phyloP scores from a whole-genome alignment of 495 filamentous ascomycete species.

The Penicillium antarcticum region DNA sequence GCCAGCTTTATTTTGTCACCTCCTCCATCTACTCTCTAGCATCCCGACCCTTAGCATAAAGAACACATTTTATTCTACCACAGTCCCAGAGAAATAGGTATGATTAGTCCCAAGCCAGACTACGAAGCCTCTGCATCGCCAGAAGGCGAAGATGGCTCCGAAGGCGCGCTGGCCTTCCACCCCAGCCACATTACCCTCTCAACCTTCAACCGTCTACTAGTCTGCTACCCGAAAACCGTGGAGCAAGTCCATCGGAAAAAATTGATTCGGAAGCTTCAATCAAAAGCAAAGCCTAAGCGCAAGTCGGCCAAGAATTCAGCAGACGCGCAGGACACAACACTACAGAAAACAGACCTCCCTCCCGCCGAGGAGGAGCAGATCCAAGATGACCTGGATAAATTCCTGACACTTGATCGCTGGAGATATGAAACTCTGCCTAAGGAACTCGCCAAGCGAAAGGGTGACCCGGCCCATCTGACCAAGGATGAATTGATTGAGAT shows the following conservation, averaged over 20 bases:
- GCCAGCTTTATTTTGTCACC: no score
- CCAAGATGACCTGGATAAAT: conserved; percentile 19
- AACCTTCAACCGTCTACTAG: conserved; percentile 32
- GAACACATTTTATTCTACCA: no score
- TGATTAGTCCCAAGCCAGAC: no score
- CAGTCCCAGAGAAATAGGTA: no score
- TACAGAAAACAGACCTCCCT: conserved; percentile 6
- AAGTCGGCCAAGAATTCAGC: conserved; percentile 3
- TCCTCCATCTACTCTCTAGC: no score
- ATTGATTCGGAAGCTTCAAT: conserved; percentile 14
- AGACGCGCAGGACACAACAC: neutral
- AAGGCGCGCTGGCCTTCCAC: conserved; percentile 10
- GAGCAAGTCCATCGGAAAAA: conserved; percentile 24
- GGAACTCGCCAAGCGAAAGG: conserved; percentile 9
- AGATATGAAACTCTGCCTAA: conserved; percentile 32
- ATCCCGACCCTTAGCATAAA: no score
- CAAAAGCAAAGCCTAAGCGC: conserved; percentile 9
- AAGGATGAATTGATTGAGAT: conserved; percentile 39
- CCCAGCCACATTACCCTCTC: conserved; percentile 25
- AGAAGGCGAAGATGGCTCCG: no score
- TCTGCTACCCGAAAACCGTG: conserved; percentile 29
- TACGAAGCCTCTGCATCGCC: no score
- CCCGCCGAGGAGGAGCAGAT: conserved; percentile 12
- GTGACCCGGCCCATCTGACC: conserved; percentile 11
- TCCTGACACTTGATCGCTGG: conserved; percentile 29